Percentiles rank a stretch among this genome's conserved stretches.
Evolutionary conservation across 2,329 filamentous ascomycete species (phyloP).

Genomic region (Talaromyces amestolkiae): DNA sequence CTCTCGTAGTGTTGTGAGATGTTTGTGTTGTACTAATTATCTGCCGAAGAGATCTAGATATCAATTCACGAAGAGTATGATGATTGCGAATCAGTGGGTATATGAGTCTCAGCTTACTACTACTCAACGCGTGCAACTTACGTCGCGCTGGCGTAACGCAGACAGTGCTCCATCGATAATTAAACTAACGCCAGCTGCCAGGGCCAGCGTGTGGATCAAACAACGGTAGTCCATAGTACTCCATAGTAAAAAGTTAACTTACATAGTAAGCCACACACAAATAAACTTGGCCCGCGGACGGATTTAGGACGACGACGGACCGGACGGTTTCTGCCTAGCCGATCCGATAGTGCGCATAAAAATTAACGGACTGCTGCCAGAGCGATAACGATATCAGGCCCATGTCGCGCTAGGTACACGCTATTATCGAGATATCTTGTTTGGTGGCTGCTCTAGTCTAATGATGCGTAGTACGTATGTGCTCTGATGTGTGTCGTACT

Average conservation of each 20-base stretch:
- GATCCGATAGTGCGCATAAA: not conserved
- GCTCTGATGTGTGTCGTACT: not conserved
- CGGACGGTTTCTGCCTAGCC: constrained; percentile 2
- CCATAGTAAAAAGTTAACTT: no score
- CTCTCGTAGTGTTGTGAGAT: not conserved
- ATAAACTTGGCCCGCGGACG: not conserved
- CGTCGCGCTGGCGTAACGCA: not conserved
- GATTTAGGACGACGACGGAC: not conserved
- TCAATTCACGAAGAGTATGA: not conserved
- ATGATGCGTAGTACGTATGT: not conserved
- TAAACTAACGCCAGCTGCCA: not conserved
- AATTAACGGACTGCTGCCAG: not conserved
- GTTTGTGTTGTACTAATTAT: not conserved
- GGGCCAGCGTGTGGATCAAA: not conserved
- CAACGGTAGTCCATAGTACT: not conserved
- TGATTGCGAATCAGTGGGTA: not conserved
- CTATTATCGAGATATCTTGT: constrained; percentile 11
- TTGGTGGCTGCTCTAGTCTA: constrained; percentile 3
- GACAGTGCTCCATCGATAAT: not conserved
- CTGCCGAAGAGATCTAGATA: not conserved
- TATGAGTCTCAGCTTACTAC: not conserved
- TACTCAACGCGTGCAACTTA: not conserved
- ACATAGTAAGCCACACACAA: not conserved
- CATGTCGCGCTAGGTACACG: not conserved
- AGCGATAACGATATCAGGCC: not conserved